These are phyloP conservation scores for Epichloe brachyelytri DNA, from an alignment of 2,329 filamentous ascomycete species.

Conservation along the genomic window DNA sequence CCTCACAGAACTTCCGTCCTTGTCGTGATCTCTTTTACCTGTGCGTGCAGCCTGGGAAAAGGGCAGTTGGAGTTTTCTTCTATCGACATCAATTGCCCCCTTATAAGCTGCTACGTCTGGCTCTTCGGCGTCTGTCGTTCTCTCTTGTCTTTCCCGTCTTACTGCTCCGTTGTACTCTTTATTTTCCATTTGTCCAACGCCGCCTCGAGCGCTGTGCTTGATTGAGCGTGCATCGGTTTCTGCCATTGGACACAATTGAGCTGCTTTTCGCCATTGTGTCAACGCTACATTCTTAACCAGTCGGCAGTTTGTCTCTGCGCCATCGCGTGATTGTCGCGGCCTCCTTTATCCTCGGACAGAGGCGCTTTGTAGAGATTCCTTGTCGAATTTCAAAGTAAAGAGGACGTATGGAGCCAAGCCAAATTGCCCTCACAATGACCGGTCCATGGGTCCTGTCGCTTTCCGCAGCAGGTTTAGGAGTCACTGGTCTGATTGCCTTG, in stretches of 20 bases:
- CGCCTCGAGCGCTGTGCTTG: neutral
- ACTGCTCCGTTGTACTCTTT: neutral
- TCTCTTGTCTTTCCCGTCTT: neutral
- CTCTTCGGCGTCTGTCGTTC: neutral
- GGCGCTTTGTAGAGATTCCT: slow-evolving; percentile 1
- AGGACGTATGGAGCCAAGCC: neutral
- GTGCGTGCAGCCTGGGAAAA: neutral
- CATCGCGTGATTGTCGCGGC: neutral
- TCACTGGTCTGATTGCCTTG: slow-evolving; percentile 23
- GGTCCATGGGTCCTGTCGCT: slow-evolving; percentile 12
- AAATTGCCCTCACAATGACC: slow-evolving; percentile 2
- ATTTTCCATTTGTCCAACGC: neutral
- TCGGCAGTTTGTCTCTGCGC: neutral
- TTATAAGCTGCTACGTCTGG: neutral
- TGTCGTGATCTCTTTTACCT: neutral
- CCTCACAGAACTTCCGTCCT: neutral
- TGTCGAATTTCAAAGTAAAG: neutral
- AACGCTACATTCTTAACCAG: neutral
- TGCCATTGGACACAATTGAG: neutral
- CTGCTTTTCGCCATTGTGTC: neutral
- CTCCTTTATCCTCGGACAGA: neutral
- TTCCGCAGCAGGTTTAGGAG: slow-evolving; percentile 20
- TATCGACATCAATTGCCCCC: neutral
- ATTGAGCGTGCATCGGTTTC: neutral
- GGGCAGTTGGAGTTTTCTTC: neutral